Base-by-base conservation (phyloP, 139 green algal species). In the Pleodorina starrii region DNA sequence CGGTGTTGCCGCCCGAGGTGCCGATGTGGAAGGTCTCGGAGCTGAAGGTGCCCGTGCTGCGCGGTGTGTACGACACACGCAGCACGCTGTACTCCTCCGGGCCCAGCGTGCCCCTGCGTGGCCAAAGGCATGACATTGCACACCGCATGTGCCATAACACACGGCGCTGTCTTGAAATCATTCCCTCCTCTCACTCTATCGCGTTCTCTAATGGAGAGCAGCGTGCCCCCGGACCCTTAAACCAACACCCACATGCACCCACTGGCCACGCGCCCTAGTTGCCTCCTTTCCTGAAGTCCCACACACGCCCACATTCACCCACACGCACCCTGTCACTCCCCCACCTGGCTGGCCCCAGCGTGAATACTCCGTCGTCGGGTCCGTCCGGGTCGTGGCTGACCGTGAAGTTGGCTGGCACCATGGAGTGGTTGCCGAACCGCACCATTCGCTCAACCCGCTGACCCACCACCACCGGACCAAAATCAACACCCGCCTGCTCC, bases 401-500 rank as follows among this genome's bases (percentile, higher is more conserved):
- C 1, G 7, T 86, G 87, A 96, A 96, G 91, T 93, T 92, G 11
- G 95, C 93, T 10, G 88, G 43, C 36, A 96, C 93, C n/a, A 91
- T 29, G 16, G 91, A 94, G 60, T 94, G 90, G 85, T 97, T 97
- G 38, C 79, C 91, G 81, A 97, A 94, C 17, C 90, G 76, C 40
- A 95, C 81, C 35, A 27, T 46, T 35, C 81, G 69, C 59, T 95
- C 90, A 6, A 68, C 84, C 12, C 69, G 88, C 73, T 90, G 90
- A 16, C 95, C 95, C 43, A 96, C 91, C 57, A 95, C 75, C n/a
- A 97, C 93, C 27, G 92, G 60, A 5, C 93, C 93, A 85, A 97
- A 96, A 57, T 96, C 93, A 23, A 95, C 68, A 0, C 50, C 44
- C 27, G 36, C 38, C 43, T 86, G 51, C 72, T 94, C 92, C 50